Evolutionary conservation across 83 land plant genomes (phyloP).

Genomic region (Picea mariana): DNA sequence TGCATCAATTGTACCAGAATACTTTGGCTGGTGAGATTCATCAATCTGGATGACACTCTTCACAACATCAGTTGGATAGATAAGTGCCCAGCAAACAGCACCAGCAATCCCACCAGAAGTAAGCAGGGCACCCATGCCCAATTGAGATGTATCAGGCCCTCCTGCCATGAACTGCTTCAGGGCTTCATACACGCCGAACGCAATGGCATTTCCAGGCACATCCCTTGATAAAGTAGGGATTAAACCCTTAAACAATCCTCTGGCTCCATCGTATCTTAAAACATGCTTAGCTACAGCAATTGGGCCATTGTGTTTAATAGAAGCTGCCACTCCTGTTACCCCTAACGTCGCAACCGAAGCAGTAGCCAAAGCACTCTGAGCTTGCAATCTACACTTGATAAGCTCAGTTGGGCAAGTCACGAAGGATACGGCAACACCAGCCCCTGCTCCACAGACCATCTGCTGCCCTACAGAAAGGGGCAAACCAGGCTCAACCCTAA

Average conservation of each 20-base stretch:
- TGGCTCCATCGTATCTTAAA: conserved; percentile 36
- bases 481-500: conserved; percentile 28
- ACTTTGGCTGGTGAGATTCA: conserved; percentile 44
- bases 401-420: conserved; percentile 50
- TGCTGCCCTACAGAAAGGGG: conserved; percentile 37
- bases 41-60: conserved; percentile 59
- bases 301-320: conserved; percentile 41
- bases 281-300: conserved; percentile 49
- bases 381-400: conserved; percentile 46
- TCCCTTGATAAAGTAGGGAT: conserved; percentile 49
- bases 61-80: conserved; percentile 53
- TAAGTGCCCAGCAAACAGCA: conserved; percentile 38
- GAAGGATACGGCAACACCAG: conserved; percentile 45
- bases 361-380: conserved; percentile 46
- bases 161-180: conserved; percentile 42
- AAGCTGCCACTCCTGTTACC: conserved; percentile 9
- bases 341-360: conserved; percentile 15
- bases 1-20: conserved; percentile 42
- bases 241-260: conserved; percentile 47
- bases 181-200: conserved; percentile 51
- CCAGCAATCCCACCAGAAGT: conserved; percentile 48
- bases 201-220: conserved; percentile 51
- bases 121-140: conserved; percentile 32
- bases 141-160: conserved; percentile 34
- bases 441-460: conserved; percentile 40